Conservation (phyloP, 2,329 filamentous ascomycete genomes). For the Calonectria henricotiae region DNA sequence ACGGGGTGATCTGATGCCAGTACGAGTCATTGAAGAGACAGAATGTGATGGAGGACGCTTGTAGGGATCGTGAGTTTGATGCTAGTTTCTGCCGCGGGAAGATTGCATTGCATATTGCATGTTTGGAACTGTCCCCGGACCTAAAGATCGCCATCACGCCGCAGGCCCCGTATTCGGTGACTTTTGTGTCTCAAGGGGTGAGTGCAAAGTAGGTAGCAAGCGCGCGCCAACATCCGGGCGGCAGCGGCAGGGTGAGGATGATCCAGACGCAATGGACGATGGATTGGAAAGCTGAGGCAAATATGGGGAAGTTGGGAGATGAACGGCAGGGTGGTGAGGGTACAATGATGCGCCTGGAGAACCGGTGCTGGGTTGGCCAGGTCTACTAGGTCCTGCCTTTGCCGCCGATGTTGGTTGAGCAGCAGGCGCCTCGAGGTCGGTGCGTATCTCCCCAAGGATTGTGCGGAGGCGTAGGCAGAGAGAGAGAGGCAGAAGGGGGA, state of each 20-base stretch:
- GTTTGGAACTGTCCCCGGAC: neutral
- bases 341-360: neutral
- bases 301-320: neutral
- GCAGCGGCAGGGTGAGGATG: neutral
- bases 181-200: neutral
- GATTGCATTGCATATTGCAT: neutral
- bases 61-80: neutral
- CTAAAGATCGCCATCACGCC: neutral
- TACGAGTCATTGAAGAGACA: neutral
- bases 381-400: neutral
- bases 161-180: slow-evolving; percentile 8
- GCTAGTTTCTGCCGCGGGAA: neutral
- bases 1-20: neutral
- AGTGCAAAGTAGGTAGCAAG: neutral
- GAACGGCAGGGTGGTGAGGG: neutral
- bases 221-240: neutral
- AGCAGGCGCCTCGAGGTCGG: neutral
- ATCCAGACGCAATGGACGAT: neutral
- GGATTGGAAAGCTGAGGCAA: neutral
- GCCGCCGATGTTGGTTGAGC: slow-evolving; percentile 6
- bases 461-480: neutral
- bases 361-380: neutral
- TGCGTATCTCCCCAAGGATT: slow-evolving; percentile 6
- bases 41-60: neutral
- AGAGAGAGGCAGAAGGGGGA: neutral